phyloP scores from a whole-genome alignment of 2,329 filamentous ascomycete genomes.

The Fusarium piperis region DNA sequence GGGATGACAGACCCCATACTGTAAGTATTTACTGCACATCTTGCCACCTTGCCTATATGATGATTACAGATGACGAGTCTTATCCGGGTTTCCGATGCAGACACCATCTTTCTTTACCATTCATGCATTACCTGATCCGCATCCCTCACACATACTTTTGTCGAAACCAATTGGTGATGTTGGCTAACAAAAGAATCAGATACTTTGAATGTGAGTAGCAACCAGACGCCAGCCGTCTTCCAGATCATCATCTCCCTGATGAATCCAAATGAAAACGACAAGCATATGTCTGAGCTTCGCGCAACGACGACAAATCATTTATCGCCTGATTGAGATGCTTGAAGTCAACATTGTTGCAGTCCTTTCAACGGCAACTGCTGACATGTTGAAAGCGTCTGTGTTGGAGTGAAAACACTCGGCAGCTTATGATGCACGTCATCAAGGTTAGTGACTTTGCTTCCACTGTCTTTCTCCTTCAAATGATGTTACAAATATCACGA shows the following conservation, averaged over 20 bases:
- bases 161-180: slow-evolving; percentile 13
- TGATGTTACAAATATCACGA: slow-evolving; percentile 59
- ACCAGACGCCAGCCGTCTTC: slow-evolving; percentile 9
- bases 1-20: neutral
- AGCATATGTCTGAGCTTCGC: slow-evolving; percentile 94
- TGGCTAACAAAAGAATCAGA: slow-evolving; percentile 34
- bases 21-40: slow-evolving; percentile 29
- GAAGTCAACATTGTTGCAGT: slow-evolving; percentile 24
- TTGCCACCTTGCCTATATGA: slow-evolving; percentile 48
- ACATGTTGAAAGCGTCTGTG: slow-evolving; percentile 33
- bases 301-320: slow-evolving; percentile 55
- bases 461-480: slow-evolving; percentile 34
- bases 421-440: neutral
- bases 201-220: slow-evolving; percentile 38
- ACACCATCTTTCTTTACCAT: slow-evolving; percentile 74
- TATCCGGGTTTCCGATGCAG: slow-evolving; percentile 78
- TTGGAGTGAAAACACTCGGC: neutral
- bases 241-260: slow-evolving; percentile 67
- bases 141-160: slow-evolving; percentile 6
- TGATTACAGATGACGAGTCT: slow-evolving; percentile 79
- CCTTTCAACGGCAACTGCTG: slow-evolving; percentile 32
- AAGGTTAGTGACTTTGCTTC: slow-evolving; percentile 43
- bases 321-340: slow-evolving; percentile 44
- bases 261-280: slow-evolving; percentile 88
- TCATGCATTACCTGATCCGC: slow-evolving; percentile 70